These are phyloP conservation scores for Cyathus striatus DNA, from an alignment of 768 basidiomycete genomes.

Conservation along the genomic window DNA sequence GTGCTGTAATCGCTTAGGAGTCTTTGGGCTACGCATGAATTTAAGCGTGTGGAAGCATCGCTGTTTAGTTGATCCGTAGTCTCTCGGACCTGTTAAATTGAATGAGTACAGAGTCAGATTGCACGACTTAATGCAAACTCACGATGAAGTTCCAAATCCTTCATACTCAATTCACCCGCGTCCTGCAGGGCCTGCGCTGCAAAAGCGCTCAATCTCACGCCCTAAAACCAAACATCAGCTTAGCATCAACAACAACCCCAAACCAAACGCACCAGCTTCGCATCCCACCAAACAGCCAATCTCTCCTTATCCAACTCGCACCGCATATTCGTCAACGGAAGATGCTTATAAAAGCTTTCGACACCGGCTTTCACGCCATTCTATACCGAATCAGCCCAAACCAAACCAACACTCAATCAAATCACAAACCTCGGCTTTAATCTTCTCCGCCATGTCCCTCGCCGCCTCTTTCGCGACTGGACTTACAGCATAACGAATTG, in stretches of 20 bases:
- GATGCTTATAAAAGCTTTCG: conserved; percentile 53
- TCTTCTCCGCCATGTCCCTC: conserved; percentile 40
- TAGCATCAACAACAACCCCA: too few relatives aligned
- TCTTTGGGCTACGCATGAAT: too few relatives aligned
- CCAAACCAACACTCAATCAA: neutral
- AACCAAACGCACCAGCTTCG: too few relatives aligned
- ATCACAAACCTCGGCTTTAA: conserved; percentile 38
- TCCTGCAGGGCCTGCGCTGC: conserved; percentile 48
- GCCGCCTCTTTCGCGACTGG: conserved; percentile 45
- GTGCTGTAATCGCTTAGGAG: too few relatives aligned
- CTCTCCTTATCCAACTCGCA: conserved; percentile 51
- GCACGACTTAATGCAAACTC: too few relatives aligned
- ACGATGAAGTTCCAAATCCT: conserved; percentile 46
- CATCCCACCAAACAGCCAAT: conserved; percentile 59
- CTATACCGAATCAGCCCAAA: conserved; percentile 16
- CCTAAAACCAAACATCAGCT: too few relatives aligned
- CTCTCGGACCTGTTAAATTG: too few relatives aligned
- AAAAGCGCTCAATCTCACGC: conserved; percentile 46
- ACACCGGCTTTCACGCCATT: conserved; percentile 43
- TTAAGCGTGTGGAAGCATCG: too few relatives aligned
- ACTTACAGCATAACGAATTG: conserved; percentile 43
- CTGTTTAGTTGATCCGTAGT: too few relatives aligned
- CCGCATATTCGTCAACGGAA: conserved; percentile 58
- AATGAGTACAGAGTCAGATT: too few relatives aligned
- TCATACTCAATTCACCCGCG: conserved; percentile 34